A percentile compares a stretch with the other conserved stretches of the same genome.
phyloP scores from a whole-genome alignment of 2,329 filamentous ascomycete species.

The Penicillium hordei region DNA sequence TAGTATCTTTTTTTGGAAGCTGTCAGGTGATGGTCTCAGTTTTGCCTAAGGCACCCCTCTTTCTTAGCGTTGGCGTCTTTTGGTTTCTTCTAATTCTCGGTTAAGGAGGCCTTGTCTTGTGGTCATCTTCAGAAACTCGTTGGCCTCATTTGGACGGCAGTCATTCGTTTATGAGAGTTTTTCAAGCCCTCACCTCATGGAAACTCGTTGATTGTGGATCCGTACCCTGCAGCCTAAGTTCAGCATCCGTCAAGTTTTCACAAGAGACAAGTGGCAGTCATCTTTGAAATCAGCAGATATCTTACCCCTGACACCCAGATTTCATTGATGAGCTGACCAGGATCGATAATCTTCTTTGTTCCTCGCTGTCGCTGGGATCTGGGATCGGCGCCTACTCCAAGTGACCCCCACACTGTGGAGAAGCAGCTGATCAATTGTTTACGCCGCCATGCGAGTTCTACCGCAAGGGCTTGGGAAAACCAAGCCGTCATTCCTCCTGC shows the following conservation, averaged over 20 bases:
- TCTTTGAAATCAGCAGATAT: background rate
- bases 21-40: constrained; percentile 24
- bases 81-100: constrained; percentile 18
- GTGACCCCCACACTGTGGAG: constrained; percentile 27
- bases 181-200: background rate
- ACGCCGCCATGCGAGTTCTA: constrained; percentile 22
- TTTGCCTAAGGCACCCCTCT: constrained; percentile 18
- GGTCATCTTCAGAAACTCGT: constrained; percentile 2
- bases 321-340: background rate
- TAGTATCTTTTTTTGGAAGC: constrained; percentile 15
- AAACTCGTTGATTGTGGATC: constrained; percentile 4
- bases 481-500: constrained; percentile 15
- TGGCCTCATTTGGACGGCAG: constrained; percentile 8
- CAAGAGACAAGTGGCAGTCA: constrained; percentile 1
- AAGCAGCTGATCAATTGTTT: constrained; percentile 21
- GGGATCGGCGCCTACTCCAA: constrained; percentile 19
- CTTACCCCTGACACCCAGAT: background rate
- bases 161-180: constrained; percentile 18
- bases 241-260: constrained; percentile 7
- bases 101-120: constrained; percentile 7
- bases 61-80: constrained; percentile 20
- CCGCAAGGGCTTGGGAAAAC: constrained; percentile 15
- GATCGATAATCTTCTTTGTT: constrained; percentile 7
- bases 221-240: constrained; percentile 8
- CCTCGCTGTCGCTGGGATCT: constrained; percentile 15